Base-by-base conservation (phyloP, 2,329 filamentous ascomycete genomes). In the Pseudogymnoascus sp. region DNA sequence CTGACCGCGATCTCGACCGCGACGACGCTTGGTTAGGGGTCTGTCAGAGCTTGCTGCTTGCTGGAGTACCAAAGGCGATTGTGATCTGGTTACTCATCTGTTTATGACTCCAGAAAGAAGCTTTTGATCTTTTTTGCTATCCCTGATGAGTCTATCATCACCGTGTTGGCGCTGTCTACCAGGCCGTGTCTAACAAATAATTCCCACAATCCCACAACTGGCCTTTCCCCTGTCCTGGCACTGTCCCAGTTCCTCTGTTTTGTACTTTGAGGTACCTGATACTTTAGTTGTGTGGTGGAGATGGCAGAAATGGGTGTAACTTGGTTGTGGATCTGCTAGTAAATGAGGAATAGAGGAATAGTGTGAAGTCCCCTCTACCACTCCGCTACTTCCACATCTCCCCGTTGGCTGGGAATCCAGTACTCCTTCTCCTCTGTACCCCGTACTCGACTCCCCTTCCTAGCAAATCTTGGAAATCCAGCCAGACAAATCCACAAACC, bases 171-270 rank as follows among this genome's bases (percentile, higher is more conserved):
- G 43, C 23, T 49, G 9, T 45, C 45, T 52, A 28, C 45, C 45
- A 52, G n/a, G 14, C 40, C 23, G 45, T 52, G 45, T 16, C 23
- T 52, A 31, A 16, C 25, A 52, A 49, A 31, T 49, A 23, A 45
- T 45, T 45, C 41, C 45, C 45, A 52, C 45, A 52, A 52, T 45
- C 41, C 45, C 45, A 52, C 45, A 52, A 52, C 45, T 31, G 45
- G 45, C 45, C 23, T 52, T 52, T 11, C 45, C 45, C 45, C 23
- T 16, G 23, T 31, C 43, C 23, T 49, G 43, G 6, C 14, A 31
- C 28, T n/a, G 5, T 41, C 8, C 41, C 21, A 49, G 37, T 40
- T 4, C n/a, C 37, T 11, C 1, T 49, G 43, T 49, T n/a, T 23
- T 18, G 41, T 45, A 45, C 21, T 45, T 25, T n/a, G 4, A 25